Evolutionary conservation across 1,284 basidiomycete species (phyloP).

Genomic region (Malassezia nana): DNA sequence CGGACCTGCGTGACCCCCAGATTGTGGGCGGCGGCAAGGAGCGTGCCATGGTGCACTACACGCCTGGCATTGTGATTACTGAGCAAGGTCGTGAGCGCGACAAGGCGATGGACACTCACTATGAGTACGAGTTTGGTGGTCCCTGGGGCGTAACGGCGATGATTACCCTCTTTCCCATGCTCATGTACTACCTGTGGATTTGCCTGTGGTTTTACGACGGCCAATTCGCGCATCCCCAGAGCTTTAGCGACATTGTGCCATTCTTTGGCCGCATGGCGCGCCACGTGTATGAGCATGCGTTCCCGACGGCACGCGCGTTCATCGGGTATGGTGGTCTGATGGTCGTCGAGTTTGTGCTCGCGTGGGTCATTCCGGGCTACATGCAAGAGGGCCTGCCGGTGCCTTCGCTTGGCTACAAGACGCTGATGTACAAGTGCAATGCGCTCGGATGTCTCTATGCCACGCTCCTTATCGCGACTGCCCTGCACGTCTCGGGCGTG

Average conservation of each 20-base stretch:
- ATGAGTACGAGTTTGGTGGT: conserved; percentile 73
- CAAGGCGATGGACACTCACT: conserved; percentile 44
- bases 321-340: conserved; percentile 70
- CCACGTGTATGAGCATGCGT: conserved; percentile 78
- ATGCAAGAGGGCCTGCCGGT: conserved; percentile 62
- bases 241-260: conserved; percentile 63
- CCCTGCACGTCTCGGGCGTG: conserved; percentile 68
- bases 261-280: conserved; percentile 74
- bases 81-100: conserved; percentile 41
- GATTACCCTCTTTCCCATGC: conserved; percentile 82
- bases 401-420: conserved; percentile 60
- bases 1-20: conserved; percentile 41
- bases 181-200: conserved; percentile 98
- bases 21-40: conserved; percentile 44
- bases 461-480: conserved; percentile 66
- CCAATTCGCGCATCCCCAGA: conserved; percentile 64
- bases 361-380: conserved; percentile 81
- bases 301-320: conserved; percentile 69
- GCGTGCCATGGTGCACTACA: conserved; percentile 32
- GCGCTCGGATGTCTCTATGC: conserved; percentile 77
- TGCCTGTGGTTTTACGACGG: conserved; percentile 95
- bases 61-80: conserved; percentile 44
- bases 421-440: conserved; percentile 83
- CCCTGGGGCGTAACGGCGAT: conserved; percentile 81
- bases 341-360: conserved; percentile 78